These are phyloP conservation scores for Quercus tomentella DNA, from an alignment of 331 rosid genomes.

Conservation along the genomic window DNA sequence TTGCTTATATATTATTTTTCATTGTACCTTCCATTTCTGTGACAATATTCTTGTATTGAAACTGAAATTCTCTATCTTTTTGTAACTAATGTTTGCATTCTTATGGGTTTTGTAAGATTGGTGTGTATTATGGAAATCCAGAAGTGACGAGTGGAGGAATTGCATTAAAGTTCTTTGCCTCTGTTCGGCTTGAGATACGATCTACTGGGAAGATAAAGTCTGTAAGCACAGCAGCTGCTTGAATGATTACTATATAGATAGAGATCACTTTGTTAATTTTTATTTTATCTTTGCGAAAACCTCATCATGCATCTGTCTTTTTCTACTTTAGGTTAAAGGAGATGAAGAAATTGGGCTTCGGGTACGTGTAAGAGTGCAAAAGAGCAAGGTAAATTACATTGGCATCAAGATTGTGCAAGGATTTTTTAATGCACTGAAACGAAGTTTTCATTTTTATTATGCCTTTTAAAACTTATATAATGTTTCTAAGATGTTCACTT, in stretches of 20 bases:
- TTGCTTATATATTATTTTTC: constrained; percentile 3
- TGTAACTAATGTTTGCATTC: constrained; percentile 3
- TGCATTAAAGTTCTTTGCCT: constrained; percentile 96
- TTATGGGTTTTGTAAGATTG: constrained; percentile 58
- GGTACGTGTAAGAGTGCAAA: constrained; percentile 94
- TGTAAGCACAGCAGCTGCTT: constrained; percentile 58
- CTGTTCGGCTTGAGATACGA: constrained; percentile 93
- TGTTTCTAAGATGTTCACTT: constrained; percentile 12
- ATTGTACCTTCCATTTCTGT: neutral
- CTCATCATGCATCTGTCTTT: constrained; percentile 21
- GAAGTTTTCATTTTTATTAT: neutral
- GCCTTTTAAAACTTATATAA: neutral
- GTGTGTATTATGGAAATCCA: constrained; percentile 97
- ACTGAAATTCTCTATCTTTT: neutral
- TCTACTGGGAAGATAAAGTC: constrained; percentile 94
- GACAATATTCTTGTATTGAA: neutral
- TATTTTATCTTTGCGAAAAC: constrained; percentile 11
- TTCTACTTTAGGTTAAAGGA: constrained; percentile 68
- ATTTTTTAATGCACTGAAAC: neutral
- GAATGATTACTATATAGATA: constrained; percentile 10
- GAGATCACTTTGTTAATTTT: constrained; percentile 6
- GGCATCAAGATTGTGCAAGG: neutral
- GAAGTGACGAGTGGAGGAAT: constrained; percentile 99
- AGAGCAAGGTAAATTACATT: constrained; percentile 75
- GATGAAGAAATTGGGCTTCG: constrained; percentile 95